Conservation (phyloP, 768 basidiomycete species). For the Lentinula edodes region DNA sequence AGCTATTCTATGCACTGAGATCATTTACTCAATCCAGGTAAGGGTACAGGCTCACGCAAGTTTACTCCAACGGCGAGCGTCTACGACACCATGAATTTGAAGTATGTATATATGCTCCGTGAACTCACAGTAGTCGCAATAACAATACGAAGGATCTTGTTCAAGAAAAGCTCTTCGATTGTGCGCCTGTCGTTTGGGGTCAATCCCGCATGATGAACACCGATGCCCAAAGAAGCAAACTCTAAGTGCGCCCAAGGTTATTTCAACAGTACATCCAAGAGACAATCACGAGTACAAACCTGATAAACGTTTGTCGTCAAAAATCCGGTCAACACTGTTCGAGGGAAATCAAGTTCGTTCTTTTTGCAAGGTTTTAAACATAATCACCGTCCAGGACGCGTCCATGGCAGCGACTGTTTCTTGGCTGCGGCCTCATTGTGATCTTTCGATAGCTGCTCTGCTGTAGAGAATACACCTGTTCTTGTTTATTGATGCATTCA, state of each 20-base stretch:
- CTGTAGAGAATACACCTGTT: constrained; percentile 60
- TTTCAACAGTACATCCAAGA: too few species aligned
- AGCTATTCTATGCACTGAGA: constrained; percentile 37
- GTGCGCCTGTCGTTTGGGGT: constrained; percentile 62
- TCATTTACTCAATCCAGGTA: not conserved
- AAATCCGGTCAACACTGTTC: constrained; percentile 46
- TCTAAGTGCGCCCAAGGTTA: constrained; percentile 26
- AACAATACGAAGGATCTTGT: constrained; percentile 58
- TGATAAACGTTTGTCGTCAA: constrained; percentile 63
- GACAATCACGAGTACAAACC: constrained; percentile 31
- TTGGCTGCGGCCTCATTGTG: constrained; percentile 52
- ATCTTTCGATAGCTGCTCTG: constrained; percentile 70
- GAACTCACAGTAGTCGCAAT: constrained; percentile 76
- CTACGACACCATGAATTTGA: constrained; percentile 30
- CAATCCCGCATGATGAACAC: constrained; percentile 90
- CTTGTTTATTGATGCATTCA: not conserved
- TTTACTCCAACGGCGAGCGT: constrained; percentile 97
- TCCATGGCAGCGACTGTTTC: constrained; percentile 62
- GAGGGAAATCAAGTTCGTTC: not conserved
- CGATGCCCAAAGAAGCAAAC: constrained; percentile 70
- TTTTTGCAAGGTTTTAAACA: not conserved
- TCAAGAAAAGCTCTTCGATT: constrained; percentile 70
- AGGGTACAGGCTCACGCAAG: constrained; percentile 53
- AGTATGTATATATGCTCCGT: not conserved
- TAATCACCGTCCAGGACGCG: constrained; percentile 46